Evolutionary conservation across 2,329 filamentous ascomycete species (phyloP).

Genomic region (Colletotrichum paranaense): DNA sequence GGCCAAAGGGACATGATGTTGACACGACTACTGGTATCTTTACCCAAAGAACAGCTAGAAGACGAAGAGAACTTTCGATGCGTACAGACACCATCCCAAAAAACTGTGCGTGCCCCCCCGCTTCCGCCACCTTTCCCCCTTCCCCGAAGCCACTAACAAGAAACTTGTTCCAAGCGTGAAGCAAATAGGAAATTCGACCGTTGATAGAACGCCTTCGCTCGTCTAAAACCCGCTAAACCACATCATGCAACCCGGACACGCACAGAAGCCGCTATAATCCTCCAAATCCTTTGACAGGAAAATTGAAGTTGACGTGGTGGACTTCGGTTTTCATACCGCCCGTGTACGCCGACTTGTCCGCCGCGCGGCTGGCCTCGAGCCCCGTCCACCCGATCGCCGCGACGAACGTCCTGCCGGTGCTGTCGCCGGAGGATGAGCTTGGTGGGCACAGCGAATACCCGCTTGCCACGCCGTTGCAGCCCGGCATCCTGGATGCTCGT

Average conservation of each 20-base stretch:
- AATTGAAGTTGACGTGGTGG: constrained; percentile 43
- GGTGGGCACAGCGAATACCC: constrained; percentile 35
- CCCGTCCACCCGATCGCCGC: constrained; percentile 40
- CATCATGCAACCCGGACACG: constrained; percentile 34
- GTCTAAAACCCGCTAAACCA: constrained; percentile 33
- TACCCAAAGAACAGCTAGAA: neutral
- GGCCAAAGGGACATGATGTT: neutral
- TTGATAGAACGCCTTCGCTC: constrained; percentile 17
- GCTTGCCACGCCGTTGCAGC: constrained; percentile 41
- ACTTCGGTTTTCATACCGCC: constrained; percentile 37
- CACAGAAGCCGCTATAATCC: constrained; percentile 31
- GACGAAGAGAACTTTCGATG: neutral
- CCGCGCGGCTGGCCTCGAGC: constrained; percentile 39
- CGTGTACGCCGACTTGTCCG: constrained; percentile 35
- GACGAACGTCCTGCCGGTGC: constrained; percentile 40
- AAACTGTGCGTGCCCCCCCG: neutral
- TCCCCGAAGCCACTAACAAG: neutral
- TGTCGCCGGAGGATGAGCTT: constrained; percentile 11
- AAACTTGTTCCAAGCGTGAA: neutral
- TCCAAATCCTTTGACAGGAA: constrained; percentile 43
- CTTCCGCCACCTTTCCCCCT: neutral
- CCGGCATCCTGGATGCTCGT: constrained; percentile 36
- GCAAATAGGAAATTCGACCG: neutral
- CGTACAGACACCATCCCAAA: neutral
- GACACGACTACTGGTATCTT: neutral